phyloP scores from a whole-genome alignment of 2,329 filamentous ascomycete species.

The Colletotrichum sp. region DNA sequence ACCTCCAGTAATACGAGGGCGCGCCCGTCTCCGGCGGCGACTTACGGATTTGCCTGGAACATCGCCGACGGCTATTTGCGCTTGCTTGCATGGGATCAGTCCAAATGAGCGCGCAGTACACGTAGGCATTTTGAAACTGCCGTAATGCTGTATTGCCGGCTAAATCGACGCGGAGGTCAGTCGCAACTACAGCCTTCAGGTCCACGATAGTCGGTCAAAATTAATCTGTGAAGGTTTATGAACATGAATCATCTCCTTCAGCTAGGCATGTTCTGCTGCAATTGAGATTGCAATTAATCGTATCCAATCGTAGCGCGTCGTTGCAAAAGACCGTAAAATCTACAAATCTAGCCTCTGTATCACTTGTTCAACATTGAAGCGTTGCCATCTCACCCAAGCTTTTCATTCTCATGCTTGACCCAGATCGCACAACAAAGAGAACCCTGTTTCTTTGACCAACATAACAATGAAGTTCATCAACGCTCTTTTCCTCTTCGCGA shows the following conservation, averaged over 20 bases:
- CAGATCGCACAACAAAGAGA: not conserved
- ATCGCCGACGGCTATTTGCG: not conserved
- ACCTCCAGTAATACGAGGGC: not conserved
- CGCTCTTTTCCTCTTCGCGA: not conserved
- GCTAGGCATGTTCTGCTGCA: not conserved
- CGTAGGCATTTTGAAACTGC: not conserved
- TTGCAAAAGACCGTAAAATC: not conserved
- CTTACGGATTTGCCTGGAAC: not conserved
- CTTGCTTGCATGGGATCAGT: not conserved
- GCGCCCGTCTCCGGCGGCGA: not conserved
- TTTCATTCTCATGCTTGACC: not conserved
- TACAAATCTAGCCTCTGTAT: not conserved
- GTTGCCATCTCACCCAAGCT: not conserved
- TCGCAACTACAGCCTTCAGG: not conserved
- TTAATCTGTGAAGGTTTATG: not conserved
- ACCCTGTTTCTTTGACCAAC: accelerated
- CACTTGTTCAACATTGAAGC: not conserved
- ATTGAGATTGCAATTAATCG: not conserved
- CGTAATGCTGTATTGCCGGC: not conserved
- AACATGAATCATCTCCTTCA: not conserved
- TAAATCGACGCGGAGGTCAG: not conserved
- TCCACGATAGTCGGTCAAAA: not conserved
- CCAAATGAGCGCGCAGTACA: not conserved
- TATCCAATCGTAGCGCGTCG: accelerated
- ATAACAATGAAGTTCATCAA: not conserved